Conservation (phyloP, 495 filamentous ascomycete species). For the Talaromyces trachyspermus region DNA sequence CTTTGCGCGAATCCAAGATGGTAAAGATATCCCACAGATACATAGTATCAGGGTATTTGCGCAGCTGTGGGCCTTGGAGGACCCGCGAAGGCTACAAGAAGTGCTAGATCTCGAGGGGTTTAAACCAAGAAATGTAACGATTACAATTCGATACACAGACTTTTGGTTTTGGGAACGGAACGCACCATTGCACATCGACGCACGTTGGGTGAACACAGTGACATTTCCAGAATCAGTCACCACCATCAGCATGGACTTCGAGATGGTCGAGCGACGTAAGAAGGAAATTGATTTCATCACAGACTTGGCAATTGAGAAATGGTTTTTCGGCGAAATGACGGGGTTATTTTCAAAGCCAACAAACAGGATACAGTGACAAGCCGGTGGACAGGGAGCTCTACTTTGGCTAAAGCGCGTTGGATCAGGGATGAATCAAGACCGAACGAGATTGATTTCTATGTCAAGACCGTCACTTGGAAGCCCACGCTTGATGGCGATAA, state of each 20-base stretch:
- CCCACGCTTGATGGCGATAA: background rate
- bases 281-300: conserved; percentile 20
- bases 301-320: conserved; percentile 13
- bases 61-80: conserved; percentile 18
- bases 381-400: conserved; percentile 23
- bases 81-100: conserved; percentile 7
- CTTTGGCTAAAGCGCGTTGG: conserved; percentile 15
- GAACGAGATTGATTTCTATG: conserved; percentile 23
- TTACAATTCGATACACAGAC: conserved; percentile 26
- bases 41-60: conserved; percentile 17
- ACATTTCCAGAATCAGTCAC: conserved; percentile 18
- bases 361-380: conserved; percentile 9
- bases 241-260: conserved; percentile 21
- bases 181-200: conserved; percentile 13
- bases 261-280: conserved; percentile 18
- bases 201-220: conserved; percentile 15
- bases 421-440: conserved; percentile 19
- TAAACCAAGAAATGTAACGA: conserved; percentile 13
- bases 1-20: conserved; percentile 7
- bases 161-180: conserved; percentile 24
- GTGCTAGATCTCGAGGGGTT: conserved; percentile 14
- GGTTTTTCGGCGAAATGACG: conserved; percentile 22
- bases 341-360: conserved; percentile 10
- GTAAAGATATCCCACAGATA: conserved; percentile 8
- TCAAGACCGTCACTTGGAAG: conserved; percentile 18